Base-by-base conservation (phyloP, 2,329 filamentous ascomycete genomes). In the Phialemoniopsis sp. region DNA sequence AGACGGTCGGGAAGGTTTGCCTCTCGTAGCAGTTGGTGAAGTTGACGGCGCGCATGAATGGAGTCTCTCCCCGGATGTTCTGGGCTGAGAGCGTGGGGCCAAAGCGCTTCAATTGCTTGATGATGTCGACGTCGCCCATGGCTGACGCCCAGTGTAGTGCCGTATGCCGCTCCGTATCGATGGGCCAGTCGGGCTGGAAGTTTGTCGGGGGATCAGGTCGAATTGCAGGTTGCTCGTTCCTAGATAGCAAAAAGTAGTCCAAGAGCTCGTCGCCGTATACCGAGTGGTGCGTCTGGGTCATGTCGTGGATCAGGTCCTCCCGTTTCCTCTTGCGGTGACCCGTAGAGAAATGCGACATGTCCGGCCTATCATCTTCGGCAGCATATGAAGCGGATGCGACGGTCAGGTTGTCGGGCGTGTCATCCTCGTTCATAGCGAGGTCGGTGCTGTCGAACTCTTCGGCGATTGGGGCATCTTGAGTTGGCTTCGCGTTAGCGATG, bases 11-110 rank as follows among this genome's bases (percentile, higher is more conserved):
- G 66, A 97, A 96, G 1, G 88, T 90, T 49, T 89, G 80, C 65
- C 93, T 95, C 60, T 97, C 93, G 60, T 84, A 93, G 59, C 93
- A 95, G 62, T 98, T 98, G 34, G 91, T 97, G 62, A 97, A 98
- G 57, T 94, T 80, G 40, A 97, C 90, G 6, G 89, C 87, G 32
- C 90, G 85, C 80, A 98, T 96, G 29, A 98, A 78, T 0, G 93
- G 91, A 0, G 93, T 97, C 63, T 97, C 91, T 41, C 85, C 85
- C 15, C 80, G 72, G 33, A 78, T 66, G 41, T 89, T 90, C 39
- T 84, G 75, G 3, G 83, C 80, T 21, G 80, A 78, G 13, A 89
- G 72, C 44, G 80, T 80, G 10, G 91, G 89, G 32, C 87, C 84
- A 44, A 90, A 89, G 31, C 81, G 76, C 51, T 93, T 85, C 14